These are phyloP conservation scores for Mollisia scopiformis DNA, from an alignment of 2,329 filamentous ascomycete genomes.

Conservation along the genomic window DNA sequence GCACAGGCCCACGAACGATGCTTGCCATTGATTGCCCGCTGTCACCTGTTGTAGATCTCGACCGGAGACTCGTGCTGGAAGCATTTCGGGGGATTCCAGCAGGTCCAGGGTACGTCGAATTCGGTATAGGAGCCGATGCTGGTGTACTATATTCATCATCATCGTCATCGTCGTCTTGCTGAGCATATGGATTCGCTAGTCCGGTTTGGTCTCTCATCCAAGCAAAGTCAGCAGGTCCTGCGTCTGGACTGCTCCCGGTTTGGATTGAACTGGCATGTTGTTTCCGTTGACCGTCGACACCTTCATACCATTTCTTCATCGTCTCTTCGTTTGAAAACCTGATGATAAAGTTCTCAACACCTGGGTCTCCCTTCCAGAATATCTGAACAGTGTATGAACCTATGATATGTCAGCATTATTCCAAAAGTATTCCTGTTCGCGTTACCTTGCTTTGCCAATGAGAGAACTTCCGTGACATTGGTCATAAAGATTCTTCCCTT, in stretches of 20 bases:
- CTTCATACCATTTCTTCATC: constrained; percentile 88
- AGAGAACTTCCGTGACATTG: constrained; percentile 94
- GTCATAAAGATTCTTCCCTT: constrained; percentile 99
- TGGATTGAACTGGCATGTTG: constrained; percentile 52
- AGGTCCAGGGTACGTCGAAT: constrained; percentile 37
- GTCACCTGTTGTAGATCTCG: constrained; percentile 76
- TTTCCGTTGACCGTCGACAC: constrained; percentile 78
- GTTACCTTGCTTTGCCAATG: constrained; percentile 82
- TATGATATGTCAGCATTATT: constrained; percentile 39
- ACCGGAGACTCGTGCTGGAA: constrained; percentile 75
- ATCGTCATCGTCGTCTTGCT: constrained; percentile 65
- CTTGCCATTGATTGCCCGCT: constrained; percentile 62
- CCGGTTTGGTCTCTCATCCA: constrained; percentile 73
- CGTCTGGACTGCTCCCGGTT: constrained; percentile 48
- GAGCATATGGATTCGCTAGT: constrained; percentile 81
- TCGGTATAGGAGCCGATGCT: constrained; percentile 39
- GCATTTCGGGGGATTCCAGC: constrained; percentile 67
- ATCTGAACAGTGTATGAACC: constrained; percentile 96
- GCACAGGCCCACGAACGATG: constrained; percentile 63
- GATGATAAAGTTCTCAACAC: constrained; percentile 95
- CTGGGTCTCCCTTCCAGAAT: constrained; percentile 97
- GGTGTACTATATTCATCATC: constrained; percentile 49
- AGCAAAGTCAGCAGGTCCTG: constrained; percentile 66
- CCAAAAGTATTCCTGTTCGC: constrained; percentile 26
- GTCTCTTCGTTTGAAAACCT: constrained; percentile 89